Conservation (phyloP, 805 yeast genomes). For the Barnettozyma wickerhamii region DNA sequence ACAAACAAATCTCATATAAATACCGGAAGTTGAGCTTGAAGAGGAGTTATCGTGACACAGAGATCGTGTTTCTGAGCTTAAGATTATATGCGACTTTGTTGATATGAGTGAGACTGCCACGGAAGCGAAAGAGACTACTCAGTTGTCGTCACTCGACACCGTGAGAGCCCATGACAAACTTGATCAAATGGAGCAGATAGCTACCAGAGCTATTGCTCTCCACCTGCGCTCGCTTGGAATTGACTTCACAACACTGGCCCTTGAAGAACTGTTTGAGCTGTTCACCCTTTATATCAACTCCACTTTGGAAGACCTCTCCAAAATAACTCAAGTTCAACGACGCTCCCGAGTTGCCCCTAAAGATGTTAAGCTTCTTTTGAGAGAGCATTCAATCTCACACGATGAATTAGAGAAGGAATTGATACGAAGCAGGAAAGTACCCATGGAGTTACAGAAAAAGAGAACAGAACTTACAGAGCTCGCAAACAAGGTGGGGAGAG, state of each 20-base stretch:
- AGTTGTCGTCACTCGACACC: not conserved
- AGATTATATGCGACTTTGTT: too few species aligned
- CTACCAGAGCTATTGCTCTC: conserved; percentile 32
- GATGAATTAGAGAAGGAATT: conserved; percentile 37
- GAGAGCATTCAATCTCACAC: conserved; percentile 38
- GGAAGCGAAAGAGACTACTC: not conserved
- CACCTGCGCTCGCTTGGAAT: conserved; percentile 32
- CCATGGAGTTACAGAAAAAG: conserved; percentile 15
- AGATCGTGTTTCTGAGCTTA: too few species aligned
- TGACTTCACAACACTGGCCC: conserved; percentile 29
- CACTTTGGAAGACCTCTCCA: conserved; percentile 40
- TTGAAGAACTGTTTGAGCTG: conserved; percentile 34
- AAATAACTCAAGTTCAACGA: conserved; percentile 55
- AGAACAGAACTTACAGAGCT: conserved; percentile 12
- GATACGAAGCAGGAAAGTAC: conserved; percentile 18
- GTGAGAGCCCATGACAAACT: conserved; percentile 8
- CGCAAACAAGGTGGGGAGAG: not conserved
- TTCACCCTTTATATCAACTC: conserved; percentile 33
- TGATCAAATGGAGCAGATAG: conserved; percentile 28
- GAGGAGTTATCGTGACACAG: too few species aligned
- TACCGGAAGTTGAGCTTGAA: too few species aligned
- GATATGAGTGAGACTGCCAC: not conserved
- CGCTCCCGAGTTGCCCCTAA: conserved; percentile 47
- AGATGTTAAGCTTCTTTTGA: conserved; percentile 45
- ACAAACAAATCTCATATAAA: too few species aligned